Evolutionary conservation across 2,329 filamentous ascomycete genomes (phyloP).

Genomic region (Monosporascus sp.): DNA sequence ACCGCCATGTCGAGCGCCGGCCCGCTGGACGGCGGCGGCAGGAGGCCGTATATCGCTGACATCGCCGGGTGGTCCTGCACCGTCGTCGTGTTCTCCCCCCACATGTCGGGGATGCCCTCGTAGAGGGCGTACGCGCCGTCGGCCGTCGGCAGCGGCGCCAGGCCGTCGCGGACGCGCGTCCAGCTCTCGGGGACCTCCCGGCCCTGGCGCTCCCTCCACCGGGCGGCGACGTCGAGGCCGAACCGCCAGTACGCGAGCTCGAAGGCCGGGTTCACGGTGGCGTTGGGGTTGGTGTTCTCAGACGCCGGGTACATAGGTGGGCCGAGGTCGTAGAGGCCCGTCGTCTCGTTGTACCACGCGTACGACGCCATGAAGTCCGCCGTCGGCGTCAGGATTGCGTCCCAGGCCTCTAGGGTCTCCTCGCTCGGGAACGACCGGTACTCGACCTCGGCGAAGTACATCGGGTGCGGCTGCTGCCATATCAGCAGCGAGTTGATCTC

Average conservation of each 20-base stretch:
- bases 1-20: constrained; percentile 28
- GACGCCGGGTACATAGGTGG: constrained; percentile 41
- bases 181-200: constrained; percentile 39
- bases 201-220: constrained; percentile 45
- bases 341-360: constrained; percentile 48
- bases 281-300: constrained; percentile 54
- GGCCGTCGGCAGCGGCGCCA: constrained; percentile 46
- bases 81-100: constrained; percentile 30
- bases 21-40: constrained; percentile 33
- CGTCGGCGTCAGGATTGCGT: constrained; percentile 41
- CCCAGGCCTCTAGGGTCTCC: constrained; percentile 45
- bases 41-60: constrained; percentile 36
- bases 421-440: constrained; percentile 39
- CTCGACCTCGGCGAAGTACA: constrained; percentile 54
- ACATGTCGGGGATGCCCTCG: constrained; percentile 41
- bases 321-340: constrained; percentile 44
- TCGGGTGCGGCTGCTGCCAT: constrained; percentile 58
- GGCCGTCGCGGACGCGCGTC: constrained; percentile 41
- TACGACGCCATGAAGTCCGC: constrained; percentile 57
- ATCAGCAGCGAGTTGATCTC: constrained; percentile 56
- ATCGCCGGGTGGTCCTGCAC: constrained; percentile 38
- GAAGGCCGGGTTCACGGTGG: constrained; percentile 52
- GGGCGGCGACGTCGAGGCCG: constrained; percentile 46
- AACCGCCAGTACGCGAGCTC: constrained; percentile 59
- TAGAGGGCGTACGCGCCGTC: constrained; percentile 49